These are phyloP conservation scores for Neoascochyta sp. DNA, from an alignment of 2,329 filamentous ascomycete species.

Conservation along the genomic window DNA sequence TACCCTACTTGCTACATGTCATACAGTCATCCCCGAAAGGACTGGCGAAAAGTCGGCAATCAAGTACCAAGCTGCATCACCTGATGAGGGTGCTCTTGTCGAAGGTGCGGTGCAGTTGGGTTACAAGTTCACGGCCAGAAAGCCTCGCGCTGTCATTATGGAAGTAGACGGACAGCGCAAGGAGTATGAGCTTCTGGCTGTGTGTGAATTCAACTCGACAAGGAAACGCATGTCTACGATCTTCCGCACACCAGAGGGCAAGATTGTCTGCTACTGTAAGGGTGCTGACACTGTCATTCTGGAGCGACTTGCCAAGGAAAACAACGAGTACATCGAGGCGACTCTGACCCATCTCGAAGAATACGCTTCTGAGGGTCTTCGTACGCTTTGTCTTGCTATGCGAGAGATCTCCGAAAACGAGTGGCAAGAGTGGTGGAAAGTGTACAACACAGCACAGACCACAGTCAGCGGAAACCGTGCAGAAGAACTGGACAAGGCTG, in stretches of 20 bases:
- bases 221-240: constrained; percentile 98
- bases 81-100: constrained; percentile 94
- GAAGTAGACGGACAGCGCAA: constrained; percentile 64
- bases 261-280: constrained; percentile 90
- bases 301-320: constrained; percentile 78
- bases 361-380: constrained; percentile 91
- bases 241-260: constrained; percentile 93
- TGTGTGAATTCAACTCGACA: constrained; percentile 99
- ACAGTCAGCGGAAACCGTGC: constrained; percentile 89
- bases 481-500: constrained; percentile 94
- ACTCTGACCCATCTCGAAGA: constrained; percentile 96
- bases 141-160: constrained; percentile 83
- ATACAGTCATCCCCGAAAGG: constrained; percentile 94
- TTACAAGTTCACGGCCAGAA: constrained; percentile 86
- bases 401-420: constrained; percentile 88
- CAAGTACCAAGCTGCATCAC: constrained; percentile 97
- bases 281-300: constrained; percentile 97
- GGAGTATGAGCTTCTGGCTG: constrained; percentile 87
- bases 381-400: constrained; percentile 92
- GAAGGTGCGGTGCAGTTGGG: constrained; percentile 82
- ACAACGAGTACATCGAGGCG: constrained; percentile 75
- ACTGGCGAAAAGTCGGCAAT: constrained; percentile 77
- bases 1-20: constrained; percentile 80
- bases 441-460: constrained; percentile 83
- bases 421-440: constrained; percentile 78